Evolutionary conservation across 768 basidiomycete genomes (phyloP).

Genomic region (Mycena venus): DNA sequence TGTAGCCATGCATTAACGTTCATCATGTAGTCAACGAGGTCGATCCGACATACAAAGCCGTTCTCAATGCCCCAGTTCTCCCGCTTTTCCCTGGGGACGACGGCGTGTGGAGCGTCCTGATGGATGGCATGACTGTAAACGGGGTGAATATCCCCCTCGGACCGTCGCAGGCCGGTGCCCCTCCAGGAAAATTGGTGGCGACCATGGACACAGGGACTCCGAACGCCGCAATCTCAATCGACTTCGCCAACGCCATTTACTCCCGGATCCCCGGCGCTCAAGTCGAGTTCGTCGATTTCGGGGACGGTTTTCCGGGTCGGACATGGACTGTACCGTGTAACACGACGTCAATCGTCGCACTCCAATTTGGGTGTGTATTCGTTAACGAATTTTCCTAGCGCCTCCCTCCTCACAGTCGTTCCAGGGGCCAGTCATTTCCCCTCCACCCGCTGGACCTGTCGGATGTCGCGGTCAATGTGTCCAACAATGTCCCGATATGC

Average conservation of each 20-base stretch:
- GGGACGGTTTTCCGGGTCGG: not conserved
- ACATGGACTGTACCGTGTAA: not conserved
- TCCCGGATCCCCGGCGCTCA: not conserved
- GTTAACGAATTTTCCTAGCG: not conserved
- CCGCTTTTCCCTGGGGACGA: not conserved
- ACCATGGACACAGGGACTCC: conserved; percentile 12
- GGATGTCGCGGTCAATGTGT: not conserved
- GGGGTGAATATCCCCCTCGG: not conserved
- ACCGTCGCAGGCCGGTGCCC: not conserved
- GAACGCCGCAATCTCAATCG: not conserved
- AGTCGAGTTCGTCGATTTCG: too few species aligned
- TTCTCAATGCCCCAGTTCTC: not conserved
- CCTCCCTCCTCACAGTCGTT: not conserved
- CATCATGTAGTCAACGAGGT: not conserved
- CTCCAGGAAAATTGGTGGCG: not conserved
- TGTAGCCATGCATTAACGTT: too few species aligned
- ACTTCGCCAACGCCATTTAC: not conserved
- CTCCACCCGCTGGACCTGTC: conserved; percentile 16
- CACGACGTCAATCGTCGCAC: not conserved
- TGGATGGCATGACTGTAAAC: not conserved
- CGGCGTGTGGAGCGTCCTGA: not conserved
- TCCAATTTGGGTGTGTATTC: not conserved
- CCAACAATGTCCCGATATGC: too few species aligned
- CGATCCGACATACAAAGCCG: not conserved
- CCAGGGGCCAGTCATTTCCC: not conserved